Base-by-base conservation (phyloP, 495 filamentous ascomycete genomes). In the Aspergillus diversus region DNA sequence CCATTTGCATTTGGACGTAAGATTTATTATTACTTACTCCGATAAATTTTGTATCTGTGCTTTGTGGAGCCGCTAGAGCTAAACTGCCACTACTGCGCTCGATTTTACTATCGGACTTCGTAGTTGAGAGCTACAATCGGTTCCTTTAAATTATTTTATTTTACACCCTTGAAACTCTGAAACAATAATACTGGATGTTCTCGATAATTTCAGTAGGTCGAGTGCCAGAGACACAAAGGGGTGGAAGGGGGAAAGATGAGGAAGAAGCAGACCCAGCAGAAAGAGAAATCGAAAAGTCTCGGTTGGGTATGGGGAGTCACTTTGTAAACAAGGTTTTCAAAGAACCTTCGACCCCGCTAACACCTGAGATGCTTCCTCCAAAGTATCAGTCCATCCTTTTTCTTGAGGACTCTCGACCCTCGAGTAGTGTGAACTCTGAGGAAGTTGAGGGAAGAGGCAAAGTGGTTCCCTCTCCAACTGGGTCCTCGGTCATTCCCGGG, bases 401-500 rank as follows among this genome's bases (percentile, higher is more conserved):
- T 27, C 21, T 27, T 27, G 21, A 27, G 21, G 21, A 2, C 21
- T 27, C 21, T 27, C 21, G 21, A 27, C 21, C 2, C 21, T 27
- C 21, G 2, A 27, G 21, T 27, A 1, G 21, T 27, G 21, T 27
- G 21, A 27, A 27, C 21, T 27, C 21, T 27, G 21, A 55, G 34
- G 32, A 55, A 33, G 35, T 9, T 55, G 31, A 15, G n/a, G 11
- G 54, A 21, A 16, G 39, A 48, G 49, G 35, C 9, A 33, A 21
- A 15, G 51, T 54, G 51, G 43, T 50, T 59, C 57, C 31, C 47
- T 66, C 49, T 63, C 34, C 33, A 39, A 50, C 62, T 63, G 49
- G 61, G 64, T 53, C 67, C 48, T 66, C 71, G 69, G 75, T 59
- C 71, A 65, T 67, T 72, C 65, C 74, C 74, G 73, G 72, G 69